A percentile compares a stretch with the other conserved stretches of the same genome.
phyloP scores from a whole-genome alignment of 2,329 filamentous ascomycete species.

The Diaporthe destruens region DNA sequence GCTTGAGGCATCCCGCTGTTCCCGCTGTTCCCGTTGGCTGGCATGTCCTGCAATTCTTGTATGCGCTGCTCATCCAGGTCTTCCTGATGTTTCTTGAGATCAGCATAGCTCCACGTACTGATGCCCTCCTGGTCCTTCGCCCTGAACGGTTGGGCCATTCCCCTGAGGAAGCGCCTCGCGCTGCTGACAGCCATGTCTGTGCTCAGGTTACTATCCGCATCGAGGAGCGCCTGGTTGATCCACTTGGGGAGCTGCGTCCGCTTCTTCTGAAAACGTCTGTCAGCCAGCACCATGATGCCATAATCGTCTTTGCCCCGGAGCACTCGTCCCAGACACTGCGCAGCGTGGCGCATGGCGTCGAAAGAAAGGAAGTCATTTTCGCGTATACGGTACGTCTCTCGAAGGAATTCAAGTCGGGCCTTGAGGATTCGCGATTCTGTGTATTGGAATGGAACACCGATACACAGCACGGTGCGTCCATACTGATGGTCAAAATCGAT shows the following conservation, averaged over 20 bases:
- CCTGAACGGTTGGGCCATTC: slow-evolving; percentile 92
- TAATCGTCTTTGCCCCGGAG: slow-evolving; percentile 98
- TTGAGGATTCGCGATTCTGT: slow-evolving; percentile 98
- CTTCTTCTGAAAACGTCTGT: slow-evolving; percentile 94
- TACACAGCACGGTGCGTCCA: slow-evolving; percentile 93
- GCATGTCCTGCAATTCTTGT: slow-evolving; percentile 66
- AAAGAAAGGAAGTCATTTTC: slow-evolving; percentile 99
- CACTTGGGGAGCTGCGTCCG: slow-evolving; percentile 91
- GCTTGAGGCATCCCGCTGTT: slow-evolving; percentile 29
- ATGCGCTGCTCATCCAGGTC: slow-evolving; percentile 79
- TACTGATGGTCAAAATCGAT: slow-evolving; percentile 99
- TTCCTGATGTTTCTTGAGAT: slow-evolving; percentile 82
- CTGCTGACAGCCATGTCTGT: slow-evolving; percentile 94
- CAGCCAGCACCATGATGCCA: slow-evolving; percentile 98
- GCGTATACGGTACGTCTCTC: slow-evolving; percentile 95
- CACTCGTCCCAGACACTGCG: slow-evolving; percentile 95
- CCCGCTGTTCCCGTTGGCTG: slow-evolving; percentile 34
- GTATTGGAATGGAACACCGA: slow-evolving; percentile 98
- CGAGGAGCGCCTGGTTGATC: slow-evolving; percentile 90
- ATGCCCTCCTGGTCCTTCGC: slow-evolving; percentile 89
- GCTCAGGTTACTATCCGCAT: slow-evolving; percentile 89
- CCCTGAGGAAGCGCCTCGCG: slow-evolving; percentile 88
- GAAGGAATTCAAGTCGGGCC: slow-evolving; percentile 93
- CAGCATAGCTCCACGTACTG: slow-evolving; percentile 88
- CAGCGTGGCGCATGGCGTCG: slow-evolving; percentile 99